Conservation (phyloP, 140 eudicot species). For the Ambrosia hybrid region DNA sequence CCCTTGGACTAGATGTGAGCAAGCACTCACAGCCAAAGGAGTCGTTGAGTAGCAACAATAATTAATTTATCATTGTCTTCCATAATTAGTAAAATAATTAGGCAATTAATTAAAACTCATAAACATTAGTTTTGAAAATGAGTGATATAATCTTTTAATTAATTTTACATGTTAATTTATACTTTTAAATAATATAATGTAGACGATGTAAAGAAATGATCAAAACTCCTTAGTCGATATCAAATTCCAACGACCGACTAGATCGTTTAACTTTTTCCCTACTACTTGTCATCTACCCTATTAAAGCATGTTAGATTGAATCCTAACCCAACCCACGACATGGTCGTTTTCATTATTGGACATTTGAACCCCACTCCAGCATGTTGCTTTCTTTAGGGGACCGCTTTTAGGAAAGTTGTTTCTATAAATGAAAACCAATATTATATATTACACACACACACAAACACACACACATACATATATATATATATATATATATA, state of each 20-base stretch:
- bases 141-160: background rate
- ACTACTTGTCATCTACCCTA: slow-evolving; percentile 3
- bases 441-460: too few relatives aligned
- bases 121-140: background rate
- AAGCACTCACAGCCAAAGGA: background rate
- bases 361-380: too few relatives aligned
- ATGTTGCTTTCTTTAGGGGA: too few relatives aligned
- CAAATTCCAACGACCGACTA: background rate
- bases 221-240: background rate
- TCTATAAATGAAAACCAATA: too few relatives aligned
- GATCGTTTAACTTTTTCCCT: background rate
- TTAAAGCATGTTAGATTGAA: background rate
- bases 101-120: background rate
- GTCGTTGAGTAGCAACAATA: background rate
- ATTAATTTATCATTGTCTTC: background rate
- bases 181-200: background rate
- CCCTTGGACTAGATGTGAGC: background rate
- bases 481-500: too few relatives aligned
- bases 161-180: background rate
- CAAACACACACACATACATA: too few relatives aligned
- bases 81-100: background rate
- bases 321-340: background rate
- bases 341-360: too few relatives aligned
- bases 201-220: background rate
- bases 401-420: too few relatives aligned